Conservation (phyloP, 75 land plant species). For the Selaginella moellendorffii region DNA sequence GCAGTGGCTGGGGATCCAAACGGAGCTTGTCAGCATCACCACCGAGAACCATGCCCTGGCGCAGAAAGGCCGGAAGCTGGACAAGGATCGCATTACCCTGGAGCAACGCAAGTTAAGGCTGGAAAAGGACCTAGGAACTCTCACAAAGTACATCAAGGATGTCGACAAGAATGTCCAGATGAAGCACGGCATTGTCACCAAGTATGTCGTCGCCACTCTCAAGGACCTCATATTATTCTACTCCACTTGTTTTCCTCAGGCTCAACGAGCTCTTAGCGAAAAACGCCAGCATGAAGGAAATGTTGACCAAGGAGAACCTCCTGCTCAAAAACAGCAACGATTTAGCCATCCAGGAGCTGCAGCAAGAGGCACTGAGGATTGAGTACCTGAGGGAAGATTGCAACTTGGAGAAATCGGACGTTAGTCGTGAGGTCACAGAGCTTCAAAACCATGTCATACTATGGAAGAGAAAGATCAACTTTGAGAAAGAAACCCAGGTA, state of each 20-base stretch:
- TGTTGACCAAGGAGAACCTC: slow-evolving; percentile 15
- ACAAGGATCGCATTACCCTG: slow-evolving; percentile 12
- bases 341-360: slow-evolving; percentile 22
- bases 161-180: slow-evolving; percentile 9
- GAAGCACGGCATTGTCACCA: slow-evolving; percentile 18
- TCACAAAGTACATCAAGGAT: slow-evolving; percentile 18
- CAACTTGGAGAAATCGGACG: slow-evolving; percentile 13
- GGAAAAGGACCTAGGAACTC: slow-evolving; percentile 12
- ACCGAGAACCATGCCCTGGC: slow-evolving; percentile 17
- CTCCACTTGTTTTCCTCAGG: slow-evolving; percentile 3
- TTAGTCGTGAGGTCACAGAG: slow-evolving; percentile 14
- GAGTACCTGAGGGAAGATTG: slow-evolving; percentile 13
- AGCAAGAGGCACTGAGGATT: slow-evolving; percentile 6
- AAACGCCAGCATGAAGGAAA: slow-evolving; percentile 14
- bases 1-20: slow-evolving; percentile 24
- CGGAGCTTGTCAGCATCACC: slow-evolving; percentile 13
- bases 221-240: background rate
- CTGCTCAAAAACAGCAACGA: slow-evolving; percentile 14
- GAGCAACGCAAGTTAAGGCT: slow-evolving; percentile 19
- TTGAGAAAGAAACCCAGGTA: slow-evolving; percentile 32
- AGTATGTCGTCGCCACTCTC: slow-evolving; percentile 4
- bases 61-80: slow-evolving; percentile 14
- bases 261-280: slow-evolving; percentile 27
- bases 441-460: slow-evolving; percentile 25
- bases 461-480: slow-evolving; percentile 29